phyloP scores from a whole-genome alignment of 768 basidiomycete species.

The Rhodotorula toruloides region DNA sequence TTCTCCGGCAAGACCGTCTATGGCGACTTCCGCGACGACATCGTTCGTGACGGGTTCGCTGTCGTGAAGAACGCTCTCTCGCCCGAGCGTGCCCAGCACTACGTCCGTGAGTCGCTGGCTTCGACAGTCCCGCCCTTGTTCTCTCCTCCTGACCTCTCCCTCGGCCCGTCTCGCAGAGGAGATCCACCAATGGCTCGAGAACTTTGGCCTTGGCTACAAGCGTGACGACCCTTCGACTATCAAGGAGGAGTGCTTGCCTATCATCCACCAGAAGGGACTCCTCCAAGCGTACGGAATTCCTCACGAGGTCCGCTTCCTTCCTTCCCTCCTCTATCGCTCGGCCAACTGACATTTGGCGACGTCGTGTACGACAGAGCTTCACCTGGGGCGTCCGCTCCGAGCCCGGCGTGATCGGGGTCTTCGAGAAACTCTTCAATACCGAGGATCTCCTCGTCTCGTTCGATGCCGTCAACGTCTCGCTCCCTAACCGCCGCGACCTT shows the following conservation, averaged over 20 bases:
- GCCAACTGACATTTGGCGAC: not conserved
- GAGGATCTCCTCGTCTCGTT: constrained; percentile 29
- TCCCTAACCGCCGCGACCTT: constrained; percentile 13
- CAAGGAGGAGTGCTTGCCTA: constrained; percentile 44
- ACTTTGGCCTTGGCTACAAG: constrained; percentile 46
- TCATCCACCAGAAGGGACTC: constrained; percentile 29
- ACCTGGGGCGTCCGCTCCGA: constrained; percentile 41
- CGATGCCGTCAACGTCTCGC: constrained; percentile 20
- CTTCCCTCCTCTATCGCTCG: not conserved
- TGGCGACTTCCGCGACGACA: constrained; percentile 25
- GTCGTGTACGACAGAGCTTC: not conserved
- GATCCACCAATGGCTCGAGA: constrained; percentile 45
- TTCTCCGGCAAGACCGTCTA: constrained; percentile 17
- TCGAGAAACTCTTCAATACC: constrained; percentile 41
- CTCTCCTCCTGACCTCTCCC: too few species aligned
- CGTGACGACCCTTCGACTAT: constrained; percentile 45
- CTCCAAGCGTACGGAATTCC: constrained; percentile 24
- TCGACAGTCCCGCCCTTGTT: too few species aligned
- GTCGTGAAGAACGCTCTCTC: constrained; percentile 11
- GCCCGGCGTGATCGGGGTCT: constrained; percentile 36
- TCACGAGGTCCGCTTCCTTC: constrained; percentile 31
- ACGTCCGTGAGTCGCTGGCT: constrained; percentile 1
- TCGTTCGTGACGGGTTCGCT: constrained; percentile 13
- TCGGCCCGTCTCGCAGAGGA: too few species aligned
- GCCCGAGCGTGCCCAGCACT: not conserved